A percentile compares a stretch with the other conserved stretches of the same genome.
These are phyloP conservation scores for Myxozyma monticola DNA, from an alignment of 805 yeast species.

Conservation along the genomic window DNA sequence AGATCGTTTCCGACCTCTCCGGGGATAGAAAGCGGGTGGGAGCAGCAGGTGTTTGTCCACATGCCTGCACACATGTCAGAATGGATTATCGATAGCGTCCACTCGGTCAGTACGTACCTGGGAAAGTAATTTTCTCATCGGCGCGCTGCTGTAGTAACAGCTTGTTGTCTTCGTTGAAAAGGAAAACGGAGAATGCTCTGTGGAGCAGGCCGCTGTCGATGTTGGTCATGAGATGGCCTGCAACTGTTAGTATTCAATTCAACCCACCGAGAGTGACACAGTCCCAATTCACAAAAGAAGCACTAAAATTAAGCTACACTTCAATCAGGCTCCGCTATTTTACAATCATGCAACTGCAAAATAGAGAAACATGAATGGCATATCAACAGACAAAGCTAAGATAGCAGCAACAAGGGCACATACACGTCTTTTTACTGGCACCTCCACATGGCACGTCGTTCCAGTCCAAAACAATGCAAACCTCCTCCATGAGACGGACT, in stretches of 20 bases:
- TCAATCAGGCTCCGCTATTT: no score
- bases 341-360: no score
- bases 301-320: no score
- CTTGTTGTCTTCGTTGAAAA: conserved; percentile 75
- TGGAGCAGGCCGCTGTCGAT: conserved; percentile 85
- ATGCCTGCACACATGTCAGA: conserved; percentile 45
- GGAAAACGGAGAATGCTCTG: conserved; percentile 94
- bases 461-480: conserved; percentile 89
- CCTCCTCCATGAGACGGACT: conserved; percentile 91
- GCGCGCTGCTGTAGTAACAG: conserved; percentile 94
- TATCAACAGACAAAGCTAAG: no score
- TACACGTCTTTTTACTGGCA: conserved; percentile 84
- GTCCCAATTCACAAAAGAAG: no score
- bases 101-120: conserved; percentile 42
- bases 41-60: conserved; percentile 99
- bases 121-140: conserved; percentile 92
- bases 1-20: conserved; percentile 73
- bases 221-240: conserved; percentile 67
- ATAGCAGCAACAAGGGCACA: no score
- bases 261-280: no score
- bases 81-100: conserved; percentile 1
- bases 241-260: background rate
- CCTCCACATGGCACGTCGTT: conserved; percentile 87
- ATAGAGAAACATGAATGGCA: no score
- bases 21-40: conserved; percentile 88